Percentiles rank a stretch among this genome's conserved stretches.
These are phyloP conservation scores for Dionaea muscipula DNA, from an alignment of 179 eudicot genomes.

Conservation along the genomic window DNA sequence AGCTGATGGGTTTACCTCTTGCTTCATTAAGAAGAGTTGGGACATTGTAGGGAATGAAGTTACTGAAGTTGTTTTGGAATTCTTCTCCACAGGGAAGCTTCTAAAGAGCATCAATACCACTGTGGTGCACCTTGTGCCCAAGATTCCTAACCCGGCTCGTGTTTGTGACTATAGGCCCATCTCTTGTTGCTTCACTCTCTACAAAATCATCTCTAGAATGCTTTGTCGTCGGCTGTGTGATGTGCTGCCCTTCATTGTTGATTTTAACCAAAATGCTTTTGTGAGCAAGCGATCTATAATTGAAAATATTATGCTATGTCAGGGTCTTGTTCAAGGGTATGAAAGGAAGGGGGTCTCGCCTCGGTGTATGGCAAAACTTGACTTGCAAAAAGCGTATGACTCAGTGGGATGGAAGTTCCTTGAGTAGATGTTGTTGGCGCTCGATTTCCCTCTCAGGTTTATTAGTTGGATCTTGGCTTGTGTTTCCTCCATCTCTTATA, in stretches of 20 bases:
- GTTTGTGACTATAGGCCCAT: background rate
- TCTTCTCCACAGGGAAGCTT: too few relatives aligned
- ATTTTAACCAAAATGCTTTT: background rate
- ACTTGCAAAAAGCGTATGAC: slow-evolving; percentile 2
- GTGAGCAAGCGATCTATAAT: background rate
- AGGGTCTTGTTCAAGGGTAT: background rate
- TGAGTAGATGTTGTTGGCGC: background rate
- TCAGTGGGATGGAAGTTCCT: background rate
- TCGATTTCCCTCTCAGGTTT: background rate
- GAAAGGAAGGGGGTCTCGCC: background rate
- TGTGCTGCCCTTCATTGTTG: background rate
- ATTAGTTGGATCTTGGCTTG: background rate
- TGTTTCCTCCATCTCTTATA: background rate
- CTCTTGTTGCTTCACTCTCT: background rate
- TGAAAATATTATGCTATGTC: background rate
- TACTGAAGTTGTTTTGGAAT: too few relatives aligned
- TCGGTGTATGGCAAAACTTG: background rate
- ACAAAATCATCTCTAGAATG: background rate
- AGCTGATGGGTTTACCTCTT: too few relatives aligned
- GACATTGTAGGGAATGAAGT: too few relatives aligned
- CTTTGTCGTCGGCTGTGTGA: background rate
- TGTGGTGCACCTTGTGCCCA: background rate
- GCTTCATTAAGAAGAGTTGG: too few relatives aligned
- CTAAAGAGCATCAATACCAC: background rate
- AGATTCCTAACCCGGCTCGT: too few relatives aligned